Percentiles rank a stretch among this genome's conserved stretches.
Conservation (phyloP, 169 alveolate genomes). For the Cryptosporidium andersoni region DNA sequence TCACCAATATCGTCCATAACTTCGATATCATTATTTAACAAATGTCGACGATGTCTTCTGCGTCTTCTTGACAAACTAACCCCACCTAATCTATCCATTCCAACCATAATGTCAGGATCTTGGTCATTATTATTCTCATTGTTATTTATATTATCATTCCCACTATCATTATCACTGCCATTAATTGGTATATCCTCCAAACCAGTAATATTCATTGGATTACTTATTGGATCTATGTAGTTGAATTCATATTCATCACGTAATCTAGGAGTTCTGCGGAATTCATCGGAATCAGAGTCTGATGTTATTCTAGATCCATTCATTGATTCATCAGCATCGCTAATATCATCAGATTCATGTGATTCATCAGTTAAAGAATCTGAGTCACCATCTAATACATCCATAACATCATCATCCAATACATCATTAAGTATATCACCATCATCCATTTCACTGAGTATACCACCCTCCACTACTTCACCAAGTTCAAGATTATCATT, state of each 20-base stretch:
- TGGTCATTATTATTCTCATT: conserved; percentile 21
- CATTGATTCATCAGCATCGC: conserved; percentile 22
- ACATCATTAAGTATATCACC: conserved; percentile 37
- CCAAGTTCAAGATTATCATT: background rate
- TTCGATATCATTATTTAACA: too few relatives aligned
- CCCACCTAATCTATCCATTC: conserved; percentile 1
- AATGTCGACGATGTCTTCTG: too few relatives aligned
- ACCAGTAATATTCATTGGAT: conserved; percentile 53
- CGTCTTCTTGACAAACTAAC: background rate
- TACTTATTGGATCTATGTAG: conserved; percentile 57
- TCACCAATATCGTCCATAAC: too few relatives aligned
- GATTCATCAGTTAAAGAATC: background rate
- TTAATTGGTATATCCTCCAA: conserved; percentile 62
- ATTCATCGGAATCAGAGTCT: conserved; percentile 57
- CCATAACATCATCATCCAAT: conserved; percentile 34
- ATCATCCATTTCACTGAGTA: background rate
- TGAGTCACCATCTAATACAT: conserved; percentile 34
- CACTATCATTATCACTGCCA: conserved; percentile 40
- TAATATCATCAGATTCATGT: conserved; percentile 12
- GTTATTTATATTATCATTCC: conserved; percentile 32
- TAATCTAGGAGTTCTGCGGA: conserved; percentile 65
- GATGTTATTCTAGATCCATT: conserved; percentile 28
- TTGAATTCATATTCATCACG: conserved; percentile 66
- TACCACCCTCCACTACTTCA: conserved; percentile 4
- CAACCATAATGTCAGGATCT: background rate